Conservation (phyloP, 352 stramenopile genomes). For the Pythium vanterpoolii region DNA sequence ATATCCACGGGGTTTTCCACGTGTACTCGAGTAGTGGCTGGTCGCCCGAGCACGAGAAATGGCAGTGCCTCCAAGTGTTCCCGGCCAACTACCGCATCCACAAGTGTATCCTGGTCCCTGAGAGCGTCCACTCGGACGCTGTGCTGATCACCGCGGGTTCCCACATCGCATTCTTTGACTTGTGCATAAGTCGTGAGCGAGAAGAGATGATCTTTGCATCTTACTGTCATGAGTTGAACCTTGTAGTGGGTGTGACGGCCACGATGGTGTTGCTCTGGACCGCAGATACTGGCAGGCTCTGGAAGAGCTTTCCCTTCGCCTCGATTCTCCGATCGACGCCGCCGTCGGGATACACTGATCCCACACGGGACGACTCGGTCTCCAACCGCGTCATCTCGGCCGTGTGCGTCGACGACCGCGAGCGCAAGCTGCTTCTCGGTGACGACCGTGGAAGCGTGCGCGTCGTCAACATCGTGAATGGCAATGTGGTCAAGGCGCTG, state of each 20-base stretch:
- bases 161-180: slow-evolving; percentile 51
- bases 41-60: slow-evolving; percentile 2
- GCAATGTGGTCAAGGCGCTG: slow-evolving; percentile 82
- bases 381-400: slow-evolving; percentile 39
- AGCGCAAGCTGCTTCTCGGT: slow-evolving; percentile 77
- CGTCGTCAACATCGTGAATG: slow-evolving; percentile 74
- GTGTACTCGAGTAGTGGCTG: not conserved
- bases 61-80: slow-evolving; percentile 19
- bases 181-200: slow-evolving; percentile 49
- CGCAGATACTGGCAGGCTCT: slow-evolving; percentile 43
- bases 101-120: slow-evolving; percentile 35
- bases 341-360: slow-evolving; percentile 11
- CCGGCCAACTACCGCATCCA: not conserved
- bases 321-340: slow-evolving; percentile 28
- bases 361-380: not conserved
- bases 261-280: slow-evolving; percentile 60
- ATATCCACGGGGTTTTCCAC: slow-evolving; percentile 42
- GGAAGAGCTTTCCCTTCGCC: slow-evolving; percentile 52
- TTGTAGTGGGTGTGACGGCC: slow-evolving; percentile 52
- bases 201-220: slow-evolving; percentile 64
- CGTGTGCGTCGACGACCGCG: slow-evolving; percentile 77
- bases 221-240: slow-evolving; percentile 54
- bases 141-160: slow-evolving; percentile 44
- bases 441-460: slow-evolving; percentile 63
- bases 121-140: slow-evolving; percentile 45